Evolutionary conservation across 2,329 filamentous ascomycete species (phyloP).

Genomic region (Metarhizium brunneum): DNA sequence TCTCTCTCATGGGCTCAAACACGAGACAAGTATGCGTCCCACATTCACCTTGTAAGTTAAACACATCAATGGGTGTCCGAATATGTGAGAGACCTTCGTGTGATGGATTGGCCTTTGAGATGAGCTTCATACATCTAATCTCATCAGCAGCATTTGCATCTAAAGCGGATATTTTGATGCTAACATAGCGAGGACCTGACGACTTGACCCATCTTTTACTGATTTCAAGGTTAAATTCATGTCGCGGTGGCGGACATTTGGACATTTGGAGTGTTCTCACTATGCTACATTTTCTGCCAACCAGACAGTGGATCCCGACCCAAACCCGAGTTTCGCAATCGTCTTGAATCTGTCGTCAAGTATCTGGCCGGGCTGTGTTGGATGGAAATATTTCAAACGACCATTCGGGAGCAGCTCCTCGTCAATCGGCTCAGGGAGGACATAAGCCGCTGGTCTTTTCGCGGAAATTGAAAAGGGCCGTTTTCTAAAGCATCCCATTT

Average conservation of each 20-base stretch:
- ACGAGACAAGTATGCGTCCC: not conserved
- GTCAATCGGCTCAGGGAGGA: constrained; percentile 6
- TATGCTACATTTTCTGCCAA: constrained; percentile 18
- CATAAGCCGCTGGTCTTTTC: too few species aligned
- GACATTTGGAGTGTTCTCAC: not conserved
- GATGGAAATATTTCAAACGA: constrained; percentile 1
- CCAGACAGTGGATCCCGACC: constrained; percentile 27
- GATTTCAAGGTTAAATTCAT: not conserved
- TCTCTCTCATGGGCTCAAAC: not conserved
- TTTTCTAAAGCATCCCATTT: too few species aligned
- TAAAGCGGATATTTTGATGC: not conserved
- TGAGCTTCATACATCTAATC: not conserved
- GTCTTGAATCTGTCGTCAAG: constrained; percentile 24
- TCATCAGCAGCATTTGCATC: not conserved
- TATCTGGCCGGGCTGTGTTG: constrained; percentile 12
- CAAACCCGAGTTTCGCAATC: constrained; percentile 26
- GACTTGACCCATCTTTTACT: not conserved
- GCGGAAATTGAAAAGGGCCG: too few species aligned
- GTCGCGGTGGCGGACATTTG: too few species aligned
- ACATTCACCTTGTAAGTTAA: not conserved
- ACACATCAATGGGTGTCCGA: not conserved
- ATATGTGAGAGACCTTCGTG: not conserved
- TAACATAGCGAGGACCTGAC: constrained; percentile 1
- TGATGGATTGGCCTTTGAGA: not conserved
- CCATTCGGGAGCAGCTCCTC: constrained; percentile 9